A percentile compares a stretch with the other conserved stretches of the same genome.
Evolutionary conservation across 192 early-diverging fungal species (phyloP).

Genomic region (Kappamyces sp.): DNA sequence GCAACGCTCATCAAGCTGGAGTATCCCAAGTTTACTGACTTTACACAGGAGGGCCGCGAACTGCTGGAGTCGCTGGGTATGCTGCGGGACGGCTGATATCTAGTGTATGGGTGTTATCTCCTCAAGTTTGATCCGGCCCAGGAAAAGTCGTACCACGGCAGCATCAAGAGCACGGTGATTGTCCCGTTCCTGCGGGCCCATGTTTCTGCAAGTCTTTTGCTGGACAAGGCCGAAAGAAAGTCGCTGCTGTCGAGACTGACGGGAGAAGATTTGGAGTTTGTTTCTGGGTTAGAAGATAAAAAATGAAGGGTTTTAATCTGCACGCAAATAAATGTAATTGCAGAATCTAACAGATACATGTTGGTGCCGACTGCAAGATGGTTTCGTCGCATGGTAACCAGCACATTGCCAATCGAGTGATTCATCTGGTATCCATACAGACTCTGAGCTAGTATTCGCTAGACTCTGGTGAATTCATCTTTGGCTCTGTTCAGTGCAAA

Average conservation of each 20-base stretch:
- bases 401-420: too few relatives aligned
- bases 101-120: conserved; percentile 36
- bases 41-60: conserved; percentile 19
- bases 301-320: not conserved
- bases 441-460: too few relatives aligned
- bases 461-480: too few relatives aligned
- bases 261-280: conserved; percentile 18
- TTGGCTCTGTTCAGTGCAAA: too few relatives aligned
- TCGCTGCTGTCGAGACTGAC: conserved; percentile 37
- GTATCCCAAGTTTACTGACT: conserved; percentile 35
- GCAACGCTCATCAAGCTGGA: conserved; percentile 29
- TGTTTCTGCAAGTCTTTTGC: conserved; percentile 40
- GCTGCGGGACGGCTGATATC: not conserved
- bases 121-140: conserved; percentile 35
- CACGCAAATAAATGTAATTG: too few relatives aligned
- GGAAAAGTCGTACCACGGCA: conserved; percentile 15
- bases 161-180: conserved; percentile 22
- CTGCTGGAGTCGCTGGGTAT: conserved; percentile 15
- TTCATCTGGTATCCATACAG: too few relatives aligned
- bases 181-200: conserved; percentile 48
- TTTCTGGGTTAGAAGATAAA: not conserved
- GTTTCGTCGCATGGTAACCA: too few relatives aligned
- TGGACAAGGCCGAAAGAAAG: conserved; percentile 44
- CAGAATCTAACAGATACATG: too few relatives aligned
- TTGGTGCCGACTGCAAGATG: too few relatives aligned